Base-by-base conservation (phyloP, 352 stramenopile genomes). In the Phytophthora podocarpi region DNA sequence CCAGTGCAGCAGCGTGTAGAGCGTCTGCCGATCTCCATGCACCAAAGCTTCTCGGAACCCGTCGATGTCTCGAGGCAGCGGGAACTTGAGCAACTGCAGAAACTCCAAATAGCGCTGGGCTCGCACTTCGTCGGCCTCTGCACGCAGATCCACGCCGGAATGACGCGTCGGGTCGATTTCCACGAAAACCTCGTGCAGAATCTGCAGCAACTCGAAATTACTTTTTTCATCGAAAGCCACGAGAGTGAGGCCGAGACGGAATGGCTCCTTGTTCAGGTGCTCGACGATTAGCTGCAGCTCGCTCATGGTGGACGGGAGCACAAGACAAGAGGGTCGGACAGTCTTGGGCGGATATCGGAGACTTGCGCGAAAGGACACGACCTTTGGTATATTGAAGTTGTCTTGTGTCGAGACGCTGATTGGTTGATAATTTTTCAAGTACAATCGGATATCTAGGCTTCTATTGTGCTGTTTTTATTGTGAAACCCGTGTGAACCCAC, bases 151-250 rank as follows among this genome's bases (percentile, higher is more conserved):
- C 32, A 96, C 82, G n/a, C 64, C 64, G 32, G 89, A 83, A 58
- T 97, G 80, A 28, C 91, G 80, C 18, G 66, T 65, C 15, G 76
- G 34, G 69, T 98, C 89, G 51, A 98, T 93, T 56, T 94, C 82
- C 15, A 75, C 75, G 60, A 98, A 90, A 12, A 98, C 90, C 59
- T 98, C 89, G 63, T 98, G 97, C 8, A 98, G 80, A 37, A 97
- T 84, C 74, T 98, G 90, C 9, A 98, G 80, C 41, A 98, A 71
- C 59, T 98, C 94, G 37, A 95, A 93, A 62, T 89, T 91, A 55
- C 81, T 87, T 61, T 98, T 98, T 72, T 98, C 93, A 51, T 98
- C 96, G 54, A 98, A 98, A 35, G 93, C 91, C 40, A 97, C 88
- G 52, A 97, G 74, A 23, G 83, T 93, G 50, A 97, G 74, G 7